Evolutionary conservation across 495 filamentous ascomycete species (phyloP), one percentile per base, ranked within the genome.

Genomic region (Margaritispora aquatica): DNA sequence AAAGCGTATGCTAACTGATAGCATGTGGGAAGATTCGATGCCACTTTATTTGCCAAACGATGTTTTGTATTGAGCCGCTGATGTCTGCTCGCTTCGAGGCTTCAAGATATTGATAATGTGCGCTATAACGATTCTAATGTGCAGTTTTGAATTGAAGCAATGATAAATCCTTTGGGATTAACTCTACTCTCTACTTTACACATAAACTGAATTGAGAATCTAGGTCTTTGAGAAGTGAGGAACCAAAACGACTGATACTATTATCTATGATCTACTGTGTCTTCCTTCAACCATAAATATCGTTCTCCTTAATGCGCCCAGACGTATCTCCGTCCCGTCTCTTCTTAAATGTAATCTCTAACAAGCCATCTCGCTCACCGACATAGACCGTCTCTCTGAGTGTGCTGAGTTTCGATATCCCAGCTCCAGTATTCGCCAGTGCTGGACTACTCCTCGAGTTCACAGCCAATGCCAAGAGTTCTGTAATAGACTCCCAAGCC

Each of bases 21-120:
- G 50, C 29, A 59, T 62, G 58, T 67, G 65, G 61, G 65, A 67
- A 24, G 62, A 67, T 36, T 67, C 62, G 7, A 67, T 67, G 64
- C 62, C 64, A 2, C 49, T 61, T 5, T 66, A 61, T 52, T 13
- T 61, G 7, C 54, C 21, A 1, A 57, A 56, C 49, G 46, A 48
- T 0, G 9, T 26, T 19, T 34, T 61, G 9, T n/a, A 51, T 26
- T 60, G 57, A 59, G 29, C n/a, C n/a, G n/a, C n/a, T n/a, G n/a
- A n/a, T n/a, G n/a, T n/a, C n/a, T n/a, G n/a, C n/a, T n/a, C n/a
- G n/a, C n/a, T n/a, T n/a, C n/a, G n/a, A n/a, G n/a, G n/a, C n/a
- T n/a, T n/a, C n/a, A n/a, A n/a, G n/a, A n/a, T n/a, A n/a, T n/a
- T n/a, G n/a, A n/a, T n/a, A n/a, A n/a, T n/a, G n/a, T n/a, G n/a